Evolutionary conservation across 345 rosid genomes (phyloP).

Genomic region (Sonneratia caseolaris): DNA sequence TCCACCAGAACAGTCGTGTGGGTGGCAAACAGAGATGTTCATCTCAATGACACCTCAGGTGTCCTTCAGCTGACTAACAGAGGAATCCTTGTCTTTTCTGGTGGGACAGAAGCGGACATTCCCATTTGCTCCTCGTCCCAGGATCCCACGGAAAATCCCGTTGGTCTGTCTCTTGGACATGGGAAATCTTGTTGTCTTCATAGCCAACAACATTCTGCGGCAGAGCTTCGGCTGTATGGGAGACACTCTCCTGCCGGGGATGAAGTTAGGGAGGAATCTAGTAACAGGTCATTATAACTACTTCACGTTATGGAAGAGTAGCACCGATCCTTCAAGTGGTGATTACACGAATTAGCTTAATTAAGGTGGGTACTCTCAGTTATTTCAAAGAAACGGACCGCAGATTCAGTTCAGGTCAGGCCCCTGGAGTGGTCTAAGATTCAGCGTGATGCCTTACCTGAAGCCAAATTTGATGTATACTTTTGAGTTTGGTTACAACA

Average conservation of each 20-base stretch:
- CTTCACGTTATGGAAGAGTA: conserved; percentile 33
- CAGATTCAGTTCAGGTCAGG: conserved; percentile 20
- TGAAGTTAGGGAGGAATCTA: conserved; percentile 42
- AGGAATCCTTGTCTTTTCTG: neutral
- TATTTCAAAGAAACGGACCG: conserved; percentile 14
- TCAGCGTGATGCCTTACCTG: conserved; percentile 30
- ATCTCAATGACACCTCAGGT: conserved; percentile 4
- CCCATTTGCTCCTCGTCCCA: conserved; percentile 5
- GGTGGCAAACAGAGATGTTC: conserved; percentile 13
- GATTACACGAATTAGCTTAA: conserved; percentile 16
- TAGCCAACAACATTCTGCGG: conserved; percentile 26
- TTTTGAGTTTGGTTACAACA: conserved; percentile 15
- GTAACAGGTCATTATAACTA: conserved; percentile 18
- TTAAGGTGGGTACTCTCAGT: conserved; percentile 30
- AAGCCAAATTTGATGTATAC: conserved; percentile 8
- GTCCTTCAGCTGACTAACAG: conserved; percentile 4
- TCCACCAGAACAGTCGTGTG: conserved; percentile 12
- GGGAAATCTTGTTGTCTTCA: conserved; percentile 36
- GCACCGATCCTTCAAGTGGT: conserved; percentile 34
- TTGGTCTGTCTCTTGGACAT: conserved; percentile 31
- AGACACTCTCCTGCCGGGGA: conserved; percentile 34
- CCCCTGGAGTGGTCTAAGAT: conserved; percentile 37
- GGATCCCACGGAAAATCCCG: conserved; percentile 3
- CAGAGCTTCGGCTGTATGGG: conserved; percentile 49
- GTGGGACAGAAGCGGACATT: neutral